Evolutionary conservation across 352 stramenopile species (phyloP), one percentile per base, ranked within the genome.

Genomic region (Phytopythium mirpurense): DNA sequence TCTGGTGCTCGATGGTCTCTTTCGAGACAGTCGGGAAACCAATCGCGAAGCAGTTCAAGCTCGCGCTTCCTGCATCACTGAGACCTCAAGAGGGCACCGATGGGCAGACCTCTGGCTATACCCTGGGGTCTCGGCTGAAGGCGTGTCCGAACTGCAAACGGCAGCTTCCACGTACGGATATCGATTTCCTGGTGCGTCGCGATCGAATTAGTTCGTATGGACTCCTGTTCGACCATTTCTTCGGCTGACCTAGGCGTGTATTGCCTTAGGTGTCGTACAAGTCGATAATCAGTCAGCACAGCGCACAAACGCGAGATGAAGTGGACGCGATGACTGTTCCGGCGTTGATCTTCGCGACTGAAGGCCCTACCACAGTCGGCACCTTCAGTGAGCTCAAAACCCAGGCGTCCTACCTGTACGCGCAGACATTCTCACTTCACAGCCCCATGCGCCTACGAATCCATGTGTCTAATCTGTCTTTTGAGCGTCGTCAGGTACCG

Each of bases 1-100:
- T 88, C 32, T 90, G 77, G 74, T 78, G 70, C 54, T 66, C 79
- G 21, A 79, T 84, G 71, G 47, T 90, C 9, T 85, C 74, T 1
- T 88, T 88, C 36, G 78, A 88, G 43, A 48, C 60, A 19, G 64
- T 51, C 14, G 48, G 41, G 0, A 80, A 69, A 36, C 62, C 68
- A 3, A 74, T 70, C 44, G 74, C 74, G 0, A 86, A 80, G 41
- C 62, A 72, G 42, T 65, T 78, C 40, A 59, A 36, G 10, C 60
- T 88, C 34, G 56, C 70, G 2, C 58, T 86, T 2, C 67, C 68
- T 0, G 48, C 45, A 16, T 46, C 45, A 8, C 8, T 21, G 18
- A 21, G 31, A 62, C 16, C 56, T 69, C 11, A 51, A 45, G 26
- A 14, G 29, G 36, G 50, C 37, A 18, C 32, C 21, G 21, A 19